Evolutionary conservation across 1,284 basidiomycete species (phyloP), one percentile per base, ranked within the genome.

Genomic region (Leccinum subrobustum): DNA sequence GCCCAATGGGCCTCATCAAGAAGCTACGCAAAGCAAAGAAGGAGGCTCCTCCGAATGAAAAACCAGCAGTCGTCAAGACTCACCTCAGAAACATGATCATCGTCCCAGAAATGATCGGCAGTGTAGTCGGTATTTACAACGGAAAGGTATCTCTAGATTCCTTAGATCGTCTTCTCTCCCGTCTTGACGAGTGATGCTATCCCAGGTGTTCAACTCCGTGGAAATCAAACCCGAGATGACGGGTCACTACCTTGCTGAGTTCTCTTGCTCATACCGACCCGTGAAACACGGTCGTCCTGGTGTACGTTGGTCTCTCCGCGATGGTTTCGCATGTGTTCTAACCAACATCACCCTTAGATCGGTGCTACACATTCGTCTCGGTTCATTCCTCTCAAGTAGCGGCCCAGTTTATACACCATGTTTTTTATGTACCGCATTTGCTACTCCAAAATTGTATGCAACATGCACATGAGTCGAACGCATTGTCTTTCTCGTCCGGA

Each of bases 191-290:
- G 12, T 25, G 12, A 14, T 12, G 18, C 65, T 37, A 37, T 64
- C 27, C 35, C n/a, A 93, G 91, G 89, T 92, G 66, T 96, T 96
- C 86, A 95, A 94, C 85, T 89, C 92, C 56, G 94, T 98, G 66
- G 95, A 98, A 82, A 96, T 99, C 85, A 99, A 97, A 86, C 96
- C 97, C 70, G 97, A 99, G 81, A 98, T 98, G 97, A 93, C 92
- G 67, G 97, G 96, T 67, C 95, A 96, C 87, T 99, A 99, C 85
- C 95, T 99, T 73, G 96, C 85, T 69, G 96, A 99, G 83, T 90
- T 91, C 80, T 91, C 86, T 54, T 92, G 91, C 81, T 95, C 95
- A 67, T 99, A 98, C 92, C 89, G 91, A 79, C 96, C 96, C 75
- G 96, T 98, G 79, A 96, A 96, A 84, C 97, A 99, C 87, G 96